Evolutionary conservation across 1,284 basidiomycete species (phyloP).

Genomic region (Cryptococcus hybrid): DNA sequence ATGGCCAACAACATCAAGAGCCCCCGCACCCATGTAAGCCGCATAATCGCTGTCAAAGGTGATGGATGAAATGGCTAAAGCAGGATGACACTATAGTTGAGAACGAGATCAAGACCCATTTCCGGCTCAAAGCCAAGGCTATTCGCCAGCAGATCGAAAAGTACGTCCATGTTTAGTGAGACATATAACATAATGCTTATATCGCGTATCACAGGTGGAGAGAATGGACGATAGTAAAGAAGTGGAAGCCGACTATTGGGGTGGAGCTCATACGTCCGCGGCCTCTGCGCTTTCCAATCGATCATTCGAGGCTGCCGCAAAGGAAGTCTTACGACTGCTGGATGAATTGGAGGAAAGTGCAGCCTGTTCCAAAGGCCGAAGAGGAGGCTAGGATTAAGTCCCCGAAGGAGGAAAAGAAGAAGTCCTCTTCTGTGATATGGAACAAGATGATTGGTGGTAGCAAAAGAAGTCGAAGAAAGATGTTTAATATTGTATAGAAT

Average conservation of each 20-base stretch:
- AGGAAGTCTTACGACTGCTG: conserved; percentile 19
- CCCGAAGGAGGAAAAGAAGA: conserved; percentile 1
- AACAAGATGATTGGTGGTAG: background rate
- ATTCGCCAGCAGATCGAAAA: conserved; percentile 72
- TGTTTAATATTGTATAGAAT: background rate
- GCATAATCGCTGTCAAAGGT: background rate
- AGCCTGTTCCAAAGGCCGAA: background rate
- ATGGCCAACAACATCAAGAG: conserved; percentile 69
- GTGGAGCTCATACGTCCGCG: background rate
- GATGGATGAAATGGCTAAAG: background rate
- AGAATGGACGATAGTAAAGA: conserved; percentile 26
- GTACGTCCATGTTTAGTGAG: conserved; percentile 38
- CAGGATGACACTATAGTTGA: conserved; percentile 61
- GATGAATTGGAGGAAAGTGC: conserved; percentile 20
- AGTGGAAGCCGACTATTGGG: conserved; percentile 7
- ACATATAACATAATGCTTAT: background rate
- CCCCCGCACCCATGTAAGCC: conserved; percentile 55
- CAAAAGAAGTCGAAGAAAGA: background rate
- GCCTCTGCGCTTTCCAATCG: background rate
- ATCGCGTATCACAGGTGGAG: conserved; percentile 22
- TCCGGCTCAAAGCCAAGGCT: conserved; percentile 72
- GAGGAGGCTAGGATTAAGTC: background rate
- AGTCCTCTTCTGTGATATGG: background rate
- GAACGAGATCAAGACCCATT: conserved; percentile 82
- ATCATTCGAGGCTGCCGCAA: conserved; percentile 22